Percentiles rank a stretch among this genome's conserved stretches.
These are phyloP conservation scores for Beverwykella pulmonaria DNA, from an alignment of 495 filamentous ascomycete genomes.

Conservation along the genomic window DNA sequence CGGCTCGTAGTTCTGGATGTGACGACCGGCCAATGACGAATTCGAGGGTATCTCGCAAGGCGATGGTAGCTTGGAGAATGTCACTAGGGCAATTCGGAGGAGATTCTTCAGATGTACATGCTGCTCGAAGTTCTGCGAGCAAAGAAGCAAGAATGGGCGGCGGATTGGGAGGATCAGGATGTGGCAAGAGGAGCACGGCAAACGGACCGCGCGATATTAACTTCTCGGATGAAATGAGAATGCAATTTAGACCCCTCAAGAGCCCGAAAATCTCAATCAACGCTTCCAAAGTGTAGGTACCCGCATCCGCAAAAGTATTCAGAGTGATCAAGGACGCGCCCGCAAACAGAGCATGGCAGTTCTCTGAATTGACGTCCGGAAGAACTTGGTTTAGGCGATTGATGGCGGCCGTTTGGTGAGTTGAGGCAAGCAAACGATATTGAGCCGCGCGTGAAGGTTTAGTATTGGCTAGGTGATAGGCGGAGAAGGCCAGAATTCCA, in stretches of 20 bases:
- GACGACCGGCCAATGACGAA: neutral
- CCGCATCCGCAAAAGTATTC: constrained; percentile 6
- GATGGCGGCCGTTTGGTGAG: constrained; percentile 6
- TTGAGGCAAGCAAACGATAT: constrained; percentile 6
- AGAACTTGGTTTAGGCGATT: neutral
- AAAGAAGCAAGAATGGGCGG: neutral
- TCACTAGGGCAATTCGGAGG: neutral
- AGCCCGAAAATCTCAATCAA: constrained; percentile 12
- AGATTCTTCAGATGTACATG: neutral
- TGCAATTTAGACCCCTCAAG: neutral
- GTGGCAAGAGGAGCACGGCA: neutral
- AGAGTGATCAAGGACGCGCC: constrained; percentile 9
- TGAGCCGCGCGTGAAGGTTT: neutral
- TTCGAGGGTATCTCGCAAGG: neutral
- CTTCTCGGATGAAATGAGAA: neutral
- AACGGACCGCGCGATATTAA: constrained; percentile 2
- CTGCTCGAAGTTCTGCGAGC: neutral
- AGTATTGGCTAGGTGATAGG: constrained; percentile 6
- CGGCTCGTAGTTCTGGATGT: neutral
- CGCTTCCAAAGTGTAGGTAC: neutral
- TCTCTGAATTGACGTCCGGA: neutral
- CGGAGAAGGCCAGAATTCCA: constrained; percentile 9
- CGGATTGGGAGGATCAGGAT: neutral
- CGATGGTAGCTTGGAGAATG: neutral
- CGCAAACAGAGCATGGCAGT: constrained; percentile 8